Base-by-base conservation (phyloP, 257 asterid species). In the Salvia miltiorrhiza region DNA sequence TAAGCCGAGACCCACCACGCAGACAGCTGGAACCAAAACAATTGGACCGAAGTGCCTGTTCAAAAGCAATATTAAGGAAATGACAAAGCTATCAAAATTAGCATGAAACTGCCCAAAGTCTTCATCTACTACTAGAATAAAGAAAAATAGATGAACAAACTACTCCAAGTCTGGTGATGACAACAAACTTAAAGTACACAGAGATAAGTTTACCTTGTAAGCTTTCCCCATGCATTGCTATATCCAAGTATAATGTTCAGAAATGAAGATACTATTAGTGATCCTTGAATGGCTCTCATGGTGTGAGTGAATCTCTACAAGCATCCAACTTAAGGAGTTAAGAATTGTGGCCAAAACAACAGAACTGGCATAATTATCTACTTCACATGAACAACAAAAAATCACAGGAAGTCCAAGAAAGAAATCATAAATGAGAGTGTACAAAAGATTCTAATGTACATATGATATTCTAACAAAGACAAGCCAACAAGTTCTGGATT, bases 251-350 rank as follows among this genome's bases (percentile, higher is more conserved):
- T 32, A 49, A 89, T 89, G 87, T 89, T 91, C 61, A 94, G 47
- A 74, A 94, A 80, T 24, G 98, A 92, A 67, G 99, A 94, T 70
- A 91, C 90, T 6, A 94, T 94, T 30, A 94, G 66, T 32, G 99
- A 86, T 67, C 99, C 99, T 83, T 94, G 99, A 75, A 91, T 85
- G 40, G 95, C 86, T 81, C 98, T 86, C 80, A 94, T 91, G 64
- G 92, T 84, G 86, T 84, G 97, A 63, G 74, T 43, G 76, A 94
- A 94, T 82, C 97, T 89, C 99, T 94, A 80, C 81, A 85, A 78
- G 77, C 62, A 84, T 35, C 69, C 56, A 72, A 60, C 35, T 62
- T 47, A 64, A 69, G 20, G 47, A 67, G 74, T 70, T 50, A 73
- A 50, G 54, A 71, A 49, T 43, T 14, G 59, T 23, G 45, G 45